Evolutionary conservation across 768 basidiomycete species (phyloP).

Genomic region (Mycena albidolilacea): DNA sequence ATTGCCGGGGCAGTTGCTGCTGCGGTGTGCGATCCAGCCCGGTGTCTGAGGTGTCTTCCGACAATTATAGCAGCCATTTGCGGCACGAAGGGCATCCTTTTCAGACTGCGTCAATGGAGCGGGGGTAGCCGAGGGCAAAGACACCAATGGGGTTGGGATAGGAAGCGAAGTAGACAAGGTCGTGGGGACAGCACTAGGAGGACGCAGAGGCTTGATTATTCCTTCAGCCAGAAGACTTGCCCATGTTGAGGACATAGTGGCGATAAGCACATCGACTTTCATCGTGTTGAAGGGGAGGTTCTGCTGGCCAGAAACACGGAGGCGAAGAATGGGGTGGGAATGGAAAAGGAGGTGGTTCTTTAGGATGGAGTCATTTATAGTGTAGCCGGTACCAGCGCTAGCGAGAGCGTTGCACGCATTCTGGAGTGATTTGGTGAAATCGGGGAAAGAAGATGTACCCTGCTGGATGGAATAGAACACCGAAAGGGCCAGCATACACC

Average conservation of each 20-base stretch:
- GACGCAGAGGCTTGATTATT: background rate
- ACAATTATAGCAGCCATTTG: constrained; percentile 14
- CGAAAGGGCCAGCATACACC: constrained; percentile 14
- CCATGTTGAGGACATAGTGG: constrained; percentile 10
- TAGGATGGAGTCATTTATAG: background rate
- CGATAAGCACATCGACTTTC: constrained; percentile 12
- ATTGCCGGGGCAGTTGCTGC: too few species aligned
- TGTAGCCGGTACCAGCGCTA: background rate
- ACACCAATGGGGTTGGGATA: background rate
- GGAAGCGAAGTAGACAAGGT: background rate
- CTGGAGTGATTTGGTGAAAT: background rate
- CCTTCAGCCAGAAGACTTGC: constrained; percentile 5
- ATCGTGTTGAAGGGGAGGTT: background rate
- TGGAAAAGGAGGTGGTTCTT: constrained; percentile 12
- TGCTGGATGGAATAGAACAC: constrained; percentile 12
- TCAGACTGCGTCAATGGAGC: constrained; percentile 17
- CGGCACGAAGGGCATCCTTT: constrained; percentile 11
- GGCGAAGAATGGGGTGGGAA: constrained; percentile 12
- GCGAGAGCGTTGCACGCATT: background rate
- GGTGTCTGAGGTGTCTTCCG: constrained; percentile 14
- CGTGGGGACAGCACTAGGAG: background rate
- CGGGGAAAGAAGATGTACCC: background rate
- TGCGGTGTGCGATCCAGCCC: background rate
- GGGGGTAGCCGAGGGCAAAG: background rate
- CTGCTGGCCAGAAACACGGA: background rate